A percentile compares a stretch with the other conserved stretches of the same genome.
These are phyloP conservation scores for Neobulgaria alba DNA, from an alignment of 2,329 filamentous ascomycete genomes.

Conservation along the genomic window DNA sequence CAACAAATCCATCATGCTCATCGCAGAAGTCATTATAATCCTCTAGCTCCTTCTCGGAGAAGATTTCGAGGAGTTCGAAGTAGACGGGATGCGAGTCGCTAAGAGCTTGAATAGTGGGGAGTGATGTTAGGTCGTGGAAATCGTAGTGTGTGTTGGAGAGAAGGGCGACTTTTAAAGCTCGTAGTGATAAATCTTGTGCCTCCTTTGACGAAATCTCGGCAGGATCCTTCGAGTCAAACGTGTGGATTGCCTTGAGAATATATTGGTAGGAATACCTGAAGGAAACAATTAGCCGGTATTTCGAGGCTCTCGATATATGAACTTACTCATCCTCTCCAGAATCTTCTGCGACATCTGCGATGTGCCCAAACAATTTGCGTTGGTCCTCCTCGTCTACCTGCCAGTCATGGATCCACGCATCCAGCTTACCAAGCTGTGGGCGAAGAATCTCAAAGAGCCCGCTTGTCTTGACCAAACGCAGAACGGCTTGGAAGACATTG, in stretches of 20 bases:
- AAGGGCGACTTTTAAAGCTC: slow-evolving; percentile 59
- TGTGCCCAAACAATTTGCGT: slow-evolving; percentile 74
- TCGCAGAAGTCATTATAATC: slow-evolving; percentile 94
- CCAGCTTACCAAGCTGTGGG: slow-evolving; percentile 74
- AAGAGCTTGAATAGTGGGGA: slow-evolving; percentile 76
- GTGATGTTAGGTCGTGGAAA: slow-evolving; percentile 62
- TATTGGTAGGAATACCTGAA: slow-evolving; percentile 58
- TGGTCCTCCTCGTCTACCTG: slow-evolving; percentile 72
- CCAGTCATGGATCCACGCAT: slow-evolving; percentile 77
- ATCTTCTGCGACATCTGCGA: slow-evolving; percentile 73
- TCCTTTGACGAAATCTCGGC: slow-evolving; percentile 50
- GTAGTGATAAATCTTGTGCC: slow-evolving; percentile 54
- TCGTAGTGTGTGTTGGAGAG: slow-evolving; percentile 59
- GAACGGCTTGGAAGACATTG: slow-evolving; percentile 82
- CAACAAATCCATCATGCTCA: slow-evolving; percentile 79
- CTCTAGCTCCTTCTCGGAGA: slow-evolving; percentile 87
- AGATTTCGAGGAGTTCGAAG: slow-evolving; percentile 90
- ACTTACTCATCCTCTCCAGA: slow-evolving; percentile 68
- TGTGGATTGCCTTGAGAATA: slow-evolving; percentile 52
- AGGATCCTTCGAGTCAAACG: slow-evolving; percentile 48
- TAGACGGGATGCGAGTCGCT: slow-evolving; percentile 75
- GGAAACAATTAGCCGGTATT: not conserved
- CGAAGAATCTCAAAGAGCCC: slow-evolving; percentile 76
- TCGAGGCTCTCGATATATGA: not conserved
- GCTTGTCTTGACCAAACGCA: slow-evolving; percentile 70